phyloP scores from a whole-genome alignment of 2,329 filamentous ascomycete species.

The Akanthomyces lecanii region DNA sequence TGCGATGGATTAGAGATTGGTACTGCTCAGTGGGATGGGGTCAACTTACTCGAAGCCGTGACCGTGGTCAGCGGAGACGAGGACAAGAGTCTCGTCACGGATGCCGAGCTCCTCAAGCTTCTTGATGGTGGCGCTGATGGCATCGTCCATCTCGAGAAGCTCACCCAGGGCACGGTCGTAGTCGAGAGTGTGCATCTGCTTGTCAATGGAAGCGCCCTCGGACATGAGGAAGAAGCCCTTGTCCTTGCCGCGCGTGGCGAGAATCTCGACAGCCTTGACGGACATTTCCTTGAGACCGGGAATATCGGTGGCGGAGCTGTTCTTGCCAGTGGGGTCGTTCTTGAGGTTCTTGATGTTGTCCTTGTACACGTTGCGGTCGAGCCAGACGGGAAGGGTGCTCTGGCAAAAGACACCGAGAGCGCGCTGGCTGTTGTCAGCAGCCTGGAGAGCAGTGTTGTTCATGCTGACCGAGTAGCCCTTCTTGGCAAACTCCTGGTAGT shows the following conservation, averaged over 20 bases:
- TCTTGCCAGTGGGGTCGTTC: conserved; percentile 65
- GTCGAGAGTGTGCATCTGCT: conserved; percentile 83
- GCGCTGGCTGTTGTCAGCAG: conserved; percentile 53
- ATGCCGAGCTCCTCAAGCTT: conserved; percentile 63
- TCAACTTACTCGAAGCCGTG: conserved; percentile 68
- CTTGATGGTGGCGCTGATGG: conserved; percentile 67
- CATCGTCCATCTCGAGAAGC: conserved; percentile 81
- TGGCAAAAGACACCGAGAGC: conserved; percentile 75
- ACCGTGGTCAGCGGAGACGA: conserved; percentile 84
- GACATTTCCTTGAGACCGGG: conserved; percentile 89
- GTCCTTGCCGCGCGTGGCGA: conserved; percentile 61
- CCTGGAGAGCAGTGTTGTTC: conserved; percentile 68
- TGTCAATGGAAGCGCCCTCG: conserved; percentile 81
- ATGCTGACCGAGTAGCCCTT: conserved; percentile 67
- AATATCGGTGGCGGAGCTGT: conserved; percentile 63
- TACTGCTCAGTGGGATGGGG: neutral
- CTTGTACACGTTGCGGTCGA: conserved; percentile 78
- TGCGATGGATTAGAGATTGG: conserved; percentile 20
- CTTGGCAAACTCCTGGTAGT: conserved; percentile 72
- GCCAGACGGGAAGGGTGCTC: conserved; percentile 75
- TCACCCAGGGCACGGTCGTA: conserved; percentile 83
- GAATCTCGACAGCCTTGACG: conserved; percentile 76
- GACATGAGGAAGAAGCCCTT: conserved; percentile 86
- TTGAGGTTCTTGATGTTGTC: conserved; percentile 62
- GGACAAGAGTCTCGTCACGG: conserved; percentile 70